Evolutionary conservation across 139 green algal genomes (phyloP).

Genomic region (Haematococcus sp.): DNA sequence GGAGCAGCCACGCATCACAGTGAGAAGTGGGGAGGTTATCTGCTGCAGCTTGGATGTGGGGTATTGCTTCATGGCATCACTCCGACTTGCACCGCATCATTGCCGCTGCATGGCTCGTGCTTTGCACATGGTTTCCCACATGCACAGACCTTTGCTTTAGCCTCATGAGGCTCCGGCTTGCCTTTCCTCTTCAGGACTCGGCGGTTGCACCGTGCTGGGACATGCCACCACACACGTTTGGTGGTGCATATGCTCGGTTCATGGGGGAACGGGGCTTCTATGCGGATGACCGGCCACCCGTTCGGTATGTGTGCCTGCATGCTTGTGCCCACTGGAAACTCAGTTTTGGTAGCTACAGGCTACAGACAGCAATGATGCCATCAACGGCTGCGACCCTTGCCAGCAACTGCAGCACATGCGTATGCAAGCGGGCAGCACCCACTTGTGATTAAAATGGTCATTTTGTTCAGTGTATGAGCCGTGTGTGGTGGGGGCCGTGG

Average conservation of each 20-base stretch:
- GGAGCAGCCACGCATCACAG: constrained; percentile 76
- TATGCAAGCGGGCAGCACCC: too few species aligned
- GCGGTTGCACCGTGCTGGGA: constrained; percentile 45
- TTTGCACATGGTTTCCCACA: background rate
- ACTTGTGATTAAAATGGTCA: too few species aligned
- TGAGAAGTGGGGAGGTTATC: constrained; percentile 30
- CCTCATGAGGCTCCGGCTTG: background rate
- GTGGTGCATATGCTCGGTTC: constrained; percentile 84
- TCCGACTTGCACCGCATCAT: background rate
- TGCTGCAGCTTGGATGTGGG: too few species aligned
- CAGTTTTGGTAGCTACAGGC: too few species aligned
- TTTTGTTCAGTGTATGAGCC: too few species aligned
- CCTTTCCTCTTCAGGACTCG: constrained; percentile 41
- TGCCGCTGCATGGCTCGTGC: background rate
- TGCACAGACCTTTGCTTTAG: background rate
- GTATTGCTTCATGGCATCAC: too few species aligned
- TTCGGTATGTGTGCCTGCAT: constrained; percentile 37
- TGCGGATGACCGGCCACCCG: constrained; percentile 82
- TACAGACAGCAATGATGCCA: too few species aligned
- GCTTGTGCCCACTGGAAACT: too few species aligned
- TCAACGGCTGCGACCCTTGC: too few species aligned
- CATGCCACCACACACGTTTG: constrained; percentile 76
- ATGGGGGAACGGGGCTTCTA: constrained; percentile 83
- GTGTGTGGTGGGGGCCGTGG: too few species aligned
- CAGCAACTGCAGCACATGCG: too few species aligned